Conservation (phyloP, 306 rosid genomes). For the Astragalus membranaceus region DNA sequence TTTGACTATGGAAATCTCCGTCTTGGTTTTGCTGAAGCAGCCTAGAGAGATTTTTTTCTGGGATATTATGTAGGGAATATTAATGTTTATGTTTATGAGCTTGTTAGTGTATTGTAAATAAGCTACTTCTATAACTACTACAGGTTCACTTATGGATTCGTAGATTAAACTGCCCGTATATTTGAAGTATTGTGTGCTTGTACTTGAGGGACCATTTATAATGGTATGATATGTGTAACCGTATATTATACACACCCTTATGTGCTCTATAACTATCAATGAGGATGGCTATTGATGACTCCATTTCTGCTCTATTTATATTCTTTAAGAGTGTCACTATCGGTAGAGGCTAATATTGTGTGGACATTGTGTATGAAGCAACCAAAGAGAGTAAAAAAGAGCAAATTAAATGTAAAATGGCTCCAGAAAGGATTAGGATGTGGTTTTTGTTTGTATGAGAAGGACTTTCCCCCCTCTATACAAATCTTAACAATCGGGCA, state of each 20-base stretch:
- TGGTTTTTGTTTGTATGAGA: too few species aligned
- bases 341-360: too few species aligned
- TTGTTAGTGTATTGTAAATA: slow-evolving; percentile 29
- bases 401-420: too few species aligned
- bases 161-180: neutral
- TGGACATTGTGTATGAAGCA: too few species aligned
- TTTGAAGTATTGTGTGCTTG: neutral
- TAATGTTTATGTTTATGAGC: slow-evolving; percentile 6
- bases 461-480: too few species aligned
- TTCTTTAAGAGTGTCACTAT: too few species aligned
- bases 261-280: too few species aligned
- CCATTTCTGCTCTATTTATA: neutral
- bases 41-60: slow-evolving; percentile 6
- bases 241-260: neutral
- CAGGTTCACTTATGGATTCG: neutral
- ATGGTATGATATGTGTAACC: neutral
- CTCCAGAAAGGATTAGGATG: too few species aligned
- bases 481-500: too few species aligned
- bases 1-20: slow-evolving; percentile 67
- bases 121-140: neutral
- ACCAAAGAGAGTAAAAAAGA: too few species aligned
- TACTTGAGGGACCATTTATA: neutral
- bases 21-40: slow-evolving; percentile 76
- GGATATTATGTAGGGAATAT: neutral
- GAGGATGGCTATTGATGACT: neutral